Base-by-base conservation (phyloP, 208 protist species). In the Naegleria gruberi region DNA sequence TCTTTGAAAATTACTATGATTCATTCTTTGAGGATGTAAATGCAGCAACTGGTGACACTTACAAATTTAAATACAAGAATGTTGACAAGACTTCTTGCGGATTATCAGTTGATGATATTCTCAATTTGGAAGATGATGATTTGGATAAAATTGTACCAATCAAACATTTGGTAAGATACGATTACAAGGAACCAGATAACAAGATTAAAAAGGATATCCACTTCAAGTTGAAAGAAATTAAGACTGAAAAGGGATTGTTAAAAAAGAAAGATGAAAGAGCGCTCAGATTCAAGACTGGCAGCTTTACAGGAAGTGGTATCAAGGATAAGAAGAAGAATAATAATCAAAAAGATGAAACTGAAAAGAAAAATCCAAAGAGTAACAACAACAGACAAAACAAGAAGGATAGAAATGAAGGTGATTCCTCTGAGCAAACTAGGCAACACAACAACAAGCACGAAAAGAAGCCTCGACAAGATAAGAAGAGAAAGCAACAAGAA, bases 31-130 rank as follows among this genome's bases (percentile, higher is more conserved):
- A 42, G n/a, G 82, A 86, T 47, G 43, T 46, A 2, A 40, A 86
- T n/a, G 23, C 19, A 34, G 34, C 40, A 42, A 65, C 51, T 30
- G 82, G 34, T 23, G 41, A 86, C 5, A 86, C 37, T 8, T 86
- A 45, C n/a, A 86, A 86, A 46, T 86, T 86, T 37, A 86, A 86
- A 46, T 86, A 86, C 42, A 86, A 86, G 82, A 15, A 10, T 26
- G 82, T 86, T 4, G 82, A 86, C 19, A 86, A 86, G 41, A 40
- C 15, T 86, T 30, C 43, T 46, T 86, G 19, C 45, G 82, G 82
- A 42, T 86, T 86, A 34, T 45, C 82, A 30, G 19, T 40, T 86
- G 23, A 42, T 17, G 82, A 86, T 86, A 86, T 86, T 8, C 23
- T 86, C 30, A 40, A 42, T 19, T 15, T 86, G 15, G 82, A 86